Conservation (phyloP, 2,329 filamentous ascomycete genomes). For the Pseudocercospora cruenta region DNA sequence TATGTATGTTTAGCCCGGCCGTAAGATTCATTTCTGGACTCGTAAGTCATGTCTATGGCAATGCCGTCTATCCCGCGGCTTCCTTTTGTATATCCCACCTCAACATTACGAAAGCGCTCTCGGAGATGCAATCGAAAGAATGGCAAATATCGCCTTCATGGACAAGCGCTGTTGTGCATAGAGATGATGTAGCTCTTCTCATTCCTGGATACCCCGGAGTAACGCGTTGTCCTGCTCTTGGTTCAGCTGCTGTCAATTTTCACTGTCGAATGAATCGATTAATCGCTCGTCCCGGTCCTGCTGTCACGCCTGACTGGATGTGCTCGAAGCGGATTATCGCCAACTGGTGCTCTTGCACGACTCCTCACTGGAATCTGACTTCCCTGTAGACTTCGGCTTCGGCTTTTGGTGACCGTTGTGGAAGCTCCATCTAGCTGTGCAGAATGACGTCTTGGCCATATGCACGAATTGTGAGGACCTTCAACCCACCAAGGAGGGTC, state of each 20-base stretch:
- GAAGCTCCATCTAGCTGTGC: conserved; percentile 13
- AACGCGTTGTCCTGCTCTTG: neutral
- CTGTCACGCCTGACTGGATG: conserved; percentile 15
- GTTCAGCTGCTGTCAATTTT: neutral
- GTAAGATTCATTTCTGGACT: neutral
- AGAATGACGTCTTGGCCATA: conserved; percentile 14
- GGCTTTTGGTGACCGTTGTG: neutral
- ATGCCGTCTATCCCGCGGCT: neutral
- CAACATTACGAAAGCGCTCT: neutral
- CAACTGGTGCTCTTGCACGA: conserved; percentile 6
- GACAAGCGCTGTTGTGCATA: neutral
- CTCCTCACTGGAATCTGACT: neutral
- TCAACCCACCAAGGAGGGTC: conserved; percentile 26
- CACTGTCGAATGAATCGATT: conserved; percentile 7
- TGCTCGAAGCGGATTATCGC: conserved; percentile 19
- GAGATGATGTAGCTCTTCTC: neutral
- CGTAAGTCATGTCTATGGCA: neutral
- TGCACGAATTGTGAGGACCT: conserved; percentile 11
- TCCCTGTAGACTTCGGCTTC: neutral
- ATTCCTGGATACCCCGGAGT: too few relatives aligned
- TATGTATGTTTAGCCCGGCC: neutral
- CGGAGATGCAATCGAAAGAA: neutral
- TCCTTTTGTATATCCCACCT: conserved; percentile 3
- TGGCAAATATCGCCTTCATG: neutral
- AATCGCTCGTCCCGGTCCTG: conserved; percentile 10